Percentiles rank a stretch among this genome's conserved stretches.
These are phyloP conservation scores for Raddia distichophylla DNA, from an alignment of 176 grass and related monocot genomes.

Conservation along the genomic window DNA sequence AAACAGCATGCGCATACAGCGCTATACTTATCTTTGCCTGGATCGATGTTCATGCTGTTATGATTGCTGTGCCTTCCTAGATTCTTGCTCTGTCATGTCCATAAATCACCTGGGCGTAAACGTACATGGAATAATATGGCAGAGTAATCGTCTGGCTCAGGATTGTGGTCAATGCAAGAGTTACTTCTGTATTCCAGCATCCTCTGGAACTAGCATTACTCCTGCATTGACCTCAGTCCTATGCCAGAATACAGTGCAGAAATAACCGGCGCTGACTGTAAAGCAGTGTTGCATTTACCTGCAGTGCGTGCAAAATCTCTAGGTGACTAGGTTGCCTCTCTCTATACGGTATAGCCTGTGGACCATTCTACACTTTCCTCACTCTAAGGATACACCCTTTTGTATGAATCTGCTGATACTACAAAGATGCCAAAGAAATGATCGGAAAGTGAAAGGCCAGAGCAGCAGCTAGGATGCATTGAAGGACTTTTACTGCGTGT, in stretches of 20 bases:
- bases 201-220: neutral
- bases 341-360: neutral
- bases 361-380: neutral
- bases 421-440: neutral
- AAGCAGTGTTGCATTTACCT: conserved; percentile 11
- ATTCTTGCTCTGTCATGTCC: neutral
- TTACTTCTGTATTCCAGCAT: neutral
- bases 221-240: neutral
- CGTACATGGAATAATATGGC: neutral
- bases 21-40: neutral
- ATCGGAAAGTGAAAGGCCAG: neutral
- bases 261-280: neutral
- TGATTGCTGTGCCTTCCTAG: neutral
- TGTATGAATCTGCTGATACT: neutral
- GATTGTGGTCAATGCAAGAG: neutral
- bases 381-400: neutral
- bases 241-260: conserved; percentile 4
- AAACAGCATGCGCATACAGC: neutral
- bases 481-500: neutral
- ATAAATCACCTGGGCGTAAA: neutral
- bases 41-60: neutral
- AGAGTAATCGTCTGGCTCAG: neutral
- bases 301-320: neutral
- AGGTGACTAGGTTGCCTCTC: neutral
- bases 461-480: neutral